A percentile compares a stretch with the other conserved stretches of the same genome.
Evolutionary conservation across 768 basidiomycete species (phyloP).

Genomic region (Rhizopogon vesiculosus): DNA sequence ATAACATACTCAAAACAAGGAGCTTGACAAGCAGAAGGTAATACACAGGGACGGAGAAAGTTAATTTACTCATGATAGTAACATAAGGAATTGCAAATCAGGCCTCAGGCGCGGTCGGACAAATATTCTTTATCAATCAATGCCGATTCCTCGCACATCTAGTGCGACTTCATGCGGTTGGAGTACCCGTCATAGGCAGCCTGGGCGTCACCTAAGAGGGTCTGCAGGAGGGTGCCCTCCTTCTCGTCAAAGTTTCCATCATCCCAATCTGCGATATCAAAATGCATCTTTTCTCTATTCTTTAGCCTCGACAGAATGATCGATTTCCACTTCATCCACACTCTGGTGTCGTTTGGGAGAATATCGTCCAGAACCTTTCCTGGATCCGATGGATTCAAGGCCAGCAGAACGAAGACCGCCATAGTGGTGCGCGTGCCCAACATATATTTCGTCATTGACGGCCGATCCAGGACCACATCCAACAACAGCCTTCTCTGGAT

Average conservation of each 20-base stretch:
- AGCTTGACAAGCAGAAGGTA: too few species aligned
- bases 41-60: too few species aligned
- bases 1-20: too few species aligned
- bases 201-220: slow-evolving; percentile 18
- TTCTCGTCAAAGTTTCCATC: slow-evolving; percentile 7
- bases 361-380: slow-evolving; percentile 14
- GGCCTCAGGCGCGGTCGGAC: neutral
- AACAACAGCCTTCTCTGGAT: slow-evolving; percentile 22
- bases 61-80: too few species aligned
- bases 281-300: slow-evolving; percentile 18
- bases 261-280: slow-evolving; percentile 18
- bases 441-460: slow-evolving; percentile 18
- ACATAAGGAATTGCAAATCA: neutral
- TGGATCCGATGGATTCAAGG: slow-evolving; percentile 16
- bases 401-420: slow-evolving; percentile 20
- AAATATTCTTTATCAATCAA: neutral
- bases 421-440: slow-evolving; percentile 22
- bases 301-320: slow-evolving; percentile 12
- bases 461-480: slow-evolving; percentile 16
- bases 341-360: slow-evolving; percentile 25
- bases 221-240: slow-evolving; percentile 17
- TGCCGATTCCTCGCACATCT: neutral
- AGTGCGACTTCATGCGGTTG: neutral
- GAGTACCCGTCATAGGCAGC: slow-evolving; percentile 23
- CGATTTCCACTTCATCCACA: slow-evolving; percentile 23